A percentile compares a stretch with the other conserved stretches of the same genome.
Conservation (phyloP, 1,284 basidiomycete genomes). For the Prillingera fragicola region DNA sequence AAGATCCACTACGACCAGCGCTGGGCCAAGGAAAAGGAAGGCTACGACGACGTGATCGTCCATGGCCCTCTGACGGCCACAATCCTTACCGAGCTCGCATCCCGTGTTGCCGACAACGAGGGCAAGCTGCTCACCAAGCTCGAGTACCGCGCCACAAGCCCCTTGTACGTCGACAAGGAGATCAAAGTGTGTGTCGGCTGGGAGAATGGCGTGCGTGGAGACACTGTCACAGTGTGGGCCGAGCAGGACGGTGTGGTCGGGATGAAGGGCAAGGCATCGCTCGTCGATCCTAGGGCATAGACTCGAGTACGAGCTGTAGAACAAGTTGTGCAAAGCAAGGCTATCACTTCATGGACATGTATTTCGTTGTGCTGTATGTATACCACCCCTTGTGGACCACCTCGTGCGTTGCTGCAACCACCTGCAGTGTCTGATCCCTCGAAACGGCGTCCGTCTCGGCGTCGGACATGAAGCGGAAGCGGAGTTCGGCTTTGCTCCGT, state of each 20-base stretch:
- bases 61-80: conserved; percentile 75
- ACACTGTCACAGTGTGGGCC: conserved; percentile 53
- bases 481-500: too few species aligned
- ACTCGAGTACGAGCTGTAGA: background rate
- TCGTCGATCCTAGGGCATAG: conserved; percentile 2
- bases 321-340: background rate
- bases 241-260: conserved; percentile 60
- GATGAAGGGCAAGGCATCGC: conserved; percentile 56
- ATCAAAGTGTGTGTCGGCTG: conserved; percentile 57
- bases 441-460: background rate
- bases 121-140: conserved; percentile 52
- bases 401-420: background rate
- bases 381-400: background rate
- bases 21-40: conserved; percentile 63
- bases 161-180: conserved; percentile 60
- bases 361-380: background rate
- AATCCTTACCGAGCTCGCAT: conserved; percentile 63
- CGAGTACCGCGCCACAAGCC: conserved; percentile 69
- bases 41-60: conserved; percentile 71
- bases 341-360: background rate
- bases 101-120: conserved; percentile 17
- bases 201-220: conserved; percentile 35
- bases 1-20: conserved; percentile 48
- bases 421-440: background rate
- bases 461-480: background rate